Conservation (phyloP, 257 asterid species). For the Solanum habrochaites region DNA sequence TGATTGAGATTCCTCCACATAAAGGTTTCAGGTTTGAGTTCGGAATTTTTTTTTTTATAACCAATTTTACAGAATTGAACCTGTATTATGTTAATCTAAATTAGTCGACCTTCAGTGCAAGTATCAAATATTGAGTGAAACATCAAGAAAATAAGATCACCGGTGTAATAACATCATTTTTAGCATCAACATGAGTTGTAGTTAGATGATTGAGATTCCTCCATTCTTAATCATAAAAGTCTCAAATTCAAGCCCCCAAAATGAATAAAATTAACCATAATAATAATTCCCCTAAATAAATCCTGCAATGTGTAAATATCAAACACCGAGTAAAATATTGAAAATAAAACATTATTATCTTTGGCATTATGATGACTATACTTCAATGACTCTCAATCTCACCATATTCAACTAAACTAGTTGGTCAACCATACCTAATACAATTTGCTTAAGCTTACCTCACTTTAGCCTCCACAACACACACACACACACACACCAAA, state of each 20-base stretch:
- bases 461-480: not conserved
- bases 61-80: too few species aligned
- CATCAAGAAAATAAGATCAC: not conserved
- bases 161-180: not conserved
- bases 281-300: not conserved
- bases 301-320: not conserved
- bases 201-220: not conserved
- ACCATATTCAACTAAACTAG: not conserved
- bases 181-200: not conserved
- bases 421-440: conserved; percentile 10
- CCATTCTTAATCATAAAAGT: not conserved
- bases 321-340: fast-evolving
- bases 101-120: not conserved
- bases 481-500: not conserved
- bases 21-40: not conserved
- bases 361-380: not conserved
- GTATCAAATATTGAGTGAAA: not conserved
- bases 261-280: not conserved
- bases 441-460: not conserved
- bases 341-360: not conserved
- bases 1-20: not conserved
- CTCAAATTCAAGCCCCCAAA: not conserved
- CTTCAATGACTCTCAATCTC: not conserved
- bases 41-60: fast-evolving
- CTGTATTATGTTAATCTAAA: fast-evolving